These are phyloP conservation scores for Podaxis carcinomalis DNA, from an alignment of 768 basidiomycete species.

Conservation along the genomic window DNA sequence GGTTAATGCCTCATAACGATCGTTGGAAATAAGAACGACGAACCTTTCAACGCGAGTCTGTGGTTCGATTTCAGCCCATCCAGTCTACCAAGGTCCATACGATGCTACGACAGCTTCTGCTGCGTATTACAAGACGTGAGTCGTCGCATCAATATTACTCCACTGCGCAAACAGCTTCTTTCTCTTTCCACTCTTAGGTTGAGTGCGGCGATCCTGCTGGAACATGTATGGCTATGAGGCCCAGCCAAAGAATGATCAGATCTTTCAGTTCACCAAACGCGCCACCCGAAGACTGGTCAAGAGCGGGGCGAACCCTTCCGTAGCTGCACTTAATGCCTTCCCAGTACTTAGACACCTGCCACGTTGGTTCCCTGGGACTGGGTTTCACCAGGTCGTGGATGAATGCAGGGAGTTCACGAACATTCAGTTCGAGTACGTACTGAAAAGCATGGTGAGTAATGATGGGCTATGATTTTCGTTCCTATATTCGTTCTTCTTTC, in stretches of 20 bases:
- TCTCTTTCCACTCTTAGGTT: not conserved
- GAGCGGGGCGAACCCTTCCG: conserved; percentile 18
- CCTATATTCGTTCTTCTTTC: not conserved
- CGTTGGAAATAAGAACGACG: not conserved
- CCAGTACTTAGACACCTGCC: conserved; percentile 24
- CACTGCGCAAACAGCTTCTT: not conserved
- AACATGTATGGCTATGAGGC: conserved; percentile 30
- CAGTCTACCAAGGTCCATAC: conserved; percentile 1
- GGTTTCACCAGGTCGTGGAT: conserved; percentile 18
- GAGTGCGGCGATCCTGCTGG: conserved; percentile 1
- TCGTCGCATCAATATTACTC: not conserved
- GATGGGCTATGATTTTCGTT: not conserved
- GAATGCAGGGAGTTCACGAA: conserved; percentile 14
- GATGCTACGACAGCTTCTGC: conserved; percentile 1
- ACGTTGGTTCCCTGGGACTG: conserved; percentile 28
- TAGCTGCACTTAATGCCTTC: conserved; percentile 21
- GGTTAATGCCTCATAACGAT: conserved; percentile 1
- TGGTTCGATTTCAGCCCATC: not conserved
- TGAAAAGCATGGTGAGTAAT: conserved; percentile 16
- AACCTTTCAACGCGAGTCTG: conserved; percentile 5
- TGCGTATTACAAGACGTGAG: conserved; percentile 4
- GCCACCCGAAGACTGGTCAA: conserved; percentile 15
- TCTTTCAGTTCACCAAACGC: conserved; percentile 18
- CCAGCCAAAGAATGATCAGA: conserved; percentile 18
- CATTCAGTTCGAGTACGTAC: conserved; percentile 18